phyloP scores from a whole-genome alignment of 805 yeast species.

The Diddensiella santjacobensis region DNA sequence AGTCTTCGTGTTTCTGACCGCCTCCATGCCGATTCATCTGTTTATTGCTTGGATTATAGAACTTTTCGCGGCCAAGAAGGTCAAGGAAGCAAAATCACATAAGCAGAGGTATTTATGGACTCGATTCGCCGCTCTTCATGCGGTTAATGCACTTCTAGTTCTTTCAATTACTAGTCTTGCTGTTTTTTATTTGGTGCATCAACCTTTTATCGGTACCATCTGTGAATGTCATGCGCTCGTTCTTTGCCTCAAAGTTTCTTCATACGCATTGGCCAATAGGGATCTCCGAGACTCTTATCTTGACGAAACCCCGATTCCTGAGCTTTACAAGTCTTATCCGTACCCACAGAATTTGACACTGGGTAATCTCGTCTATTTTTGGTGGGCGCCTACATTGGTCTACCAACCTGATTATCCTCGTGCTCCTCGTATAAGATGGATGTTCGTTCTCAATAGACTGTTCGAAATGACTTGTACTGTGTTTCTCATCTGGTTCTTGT shows the following conservation, averaged over 20 bases:
- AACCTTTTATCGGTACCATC: constrained; percentile 43
- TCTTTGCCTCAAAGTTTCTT: constrained; percentile 39
- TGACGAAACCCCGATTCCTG: constrained; percentile 30
- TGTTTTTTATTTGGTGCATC: constrained; percentile 35
- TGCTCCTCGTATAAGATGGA: constrained; percentile 30
- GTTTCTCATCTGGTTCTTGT: constrained; percentile 37
- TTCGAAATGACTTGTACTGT: constrained; percentile 36
- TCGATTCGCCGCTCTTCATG: constrained; percentile 33
- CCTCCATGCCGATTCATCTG: constrained; percentile 34
- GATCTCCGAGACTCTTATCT: constrained; percentile 39
- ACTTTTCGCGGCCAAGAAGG: constrained; percentile 26
- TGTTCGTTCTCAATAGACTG: constrained; percentile 34
- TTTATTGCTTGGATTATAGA: constrained; percentile 39
- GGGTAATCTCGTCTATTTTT: constrained; percentile 36
- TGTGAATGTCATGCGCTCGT: constrained; percentile 41
- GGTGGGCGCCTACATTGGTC: constrained; percentile 46
- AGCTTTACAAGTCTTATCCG: constrained; percentile 30
- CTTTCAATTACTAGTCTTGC: constrained; percentile 31
- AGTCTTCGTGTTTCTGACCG: constrained; percentile 27
- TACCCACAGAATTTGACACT: constrained; percentile 42
- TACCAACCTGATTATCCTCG: constrained; percentile 48
- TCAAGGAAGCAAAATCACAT: constrained; percentile 11
- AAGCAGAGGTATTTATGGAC: constrained; percentile 31
- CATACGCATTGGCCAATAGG: constrained; percentile 43
- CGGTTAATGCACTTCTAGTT: constrained; percentile 30